A percentile compares a stretch with the other conserved stretches of the same genome.
These are phyloP conservation scores for Pyronema omphalodes DNA, from an alignment of 495 filamentous ascomycete species.

Conservation along the genomic window DNA sequence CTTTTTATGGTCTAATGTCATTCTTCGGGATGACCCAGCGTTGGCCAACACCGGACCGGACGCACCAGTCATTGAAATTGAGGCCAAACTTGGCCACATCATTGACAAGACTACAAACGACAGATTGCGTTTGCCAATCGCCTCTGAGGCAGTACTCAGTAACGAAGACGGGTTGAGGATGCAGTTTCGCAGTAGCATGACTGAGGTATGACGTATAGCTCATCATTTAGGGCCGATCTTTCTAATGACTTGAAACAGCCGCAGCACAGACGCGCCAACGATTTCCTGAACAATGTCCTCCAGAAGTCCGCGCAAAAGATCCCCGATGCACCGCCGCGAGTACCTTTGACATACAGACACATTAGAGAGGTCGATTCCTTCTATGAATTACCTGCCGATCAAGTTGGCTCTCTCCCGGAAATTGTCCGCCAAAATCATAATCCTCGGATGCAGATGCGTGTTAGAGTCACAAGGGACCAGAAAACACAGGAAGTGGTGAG, in stretches of 20 bases:
- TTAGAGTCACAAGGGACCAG: conserved; percentile 61
- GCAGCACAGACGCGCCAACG: conserved; percentile 62
- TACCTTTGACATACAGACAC: conserved; percentile 61
- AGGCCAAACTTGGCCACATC: conserved; percentile 73
- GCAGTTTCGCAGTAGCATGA: conserved; percentile 69
- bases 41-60: conserved; percentile 30
- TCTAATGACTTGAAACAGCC: conserved; percentile 29
- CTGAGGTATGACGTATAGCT: conserved; percentile 34
- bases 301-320: conserved; percentile 30
- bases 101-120: conserved; percentile 50
- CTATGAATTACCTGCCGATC: conserved; percentile 47
- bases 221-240: conserved; percentile 4
- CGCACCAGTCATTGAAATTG: conserved; percentile 67
- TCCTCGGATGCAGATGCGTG: conserved; percentile 41
- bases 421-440: conserved; percentile 37
- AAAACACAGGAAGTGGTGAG: conserved; percentile 52
- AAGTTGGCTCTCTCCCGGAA: conserved; percentile 34
- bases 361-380: conserved; percentile 66
- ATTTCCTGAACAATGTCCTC: conserved; percentile 58
- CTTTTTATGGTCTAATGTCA: conserved; percentile 53
- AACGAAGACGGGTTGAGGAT: conserved; percentile 31
- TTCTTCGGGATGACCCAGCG: conserved; percentile 37
- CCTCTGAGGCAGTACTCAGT: conserved; percentile 46
- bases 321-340: conserved; percentile 28
- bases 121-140: conserved; percentile 44